These are phyloP conservation scores for Russula dissimulans DNA, from an alignment of 768 basidiomycete species.

Conservation along the genomic window DNA sequence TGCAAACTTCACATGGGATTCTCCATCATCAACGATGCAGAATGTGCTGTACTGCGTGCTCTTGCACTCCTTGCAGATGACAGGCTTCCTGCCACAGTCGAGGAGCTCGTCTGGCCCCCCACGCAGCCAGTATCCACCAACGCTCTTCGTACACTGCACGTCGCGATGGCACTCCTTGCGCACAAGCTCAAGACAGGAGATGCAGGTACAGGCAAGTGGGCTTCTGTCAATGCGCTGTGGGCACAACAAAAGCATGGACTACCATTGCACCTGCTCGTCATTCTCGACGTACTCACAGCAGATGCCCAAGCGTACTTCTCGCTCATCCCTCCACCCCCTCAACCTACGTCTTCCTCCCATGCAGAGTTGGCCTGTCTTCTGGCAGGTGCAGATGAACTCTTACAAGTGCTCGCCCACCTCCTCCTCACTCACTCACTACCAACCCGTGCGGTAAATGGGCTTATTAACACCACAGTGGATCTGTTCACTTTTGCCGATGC, in stretches of 20 bases:
- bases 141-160: constrained; percentile 50
- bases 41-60: constrained; percentile 48
- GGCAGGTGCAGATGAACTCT: constrained; percentile 42
- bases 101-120: constrained; percentile 45
- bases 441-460: constrained; percentile 37
- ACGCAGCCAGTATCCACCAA: constrained; percentile 42
- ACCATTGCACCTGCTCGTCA: constrained; percentile 45
- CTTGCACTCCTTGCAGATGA: constrained; percentile 59
- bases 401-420: constrained; percentile 43
- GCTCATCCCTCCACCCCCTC: constrained; percentile 24
- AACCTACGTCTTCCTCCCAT: constrained; percentile 20
- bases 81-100: constrained; percentile 52
- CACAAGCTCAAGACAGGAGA: constrained; percentile 42
- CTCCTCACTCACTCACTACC: constrained; percentile 40
- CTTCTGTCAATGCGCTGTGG: constrained; percentile 50
- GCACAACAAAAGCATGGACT: constrained; percentile 49
- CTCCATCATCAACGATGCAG: constrained; percentile 51
- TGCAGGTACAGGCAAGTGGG: constrained; percentile 37
- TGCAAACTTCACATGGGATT: constrained; percentile 51
- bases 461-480: constrained; percentile 40
- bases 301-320: constrained; percentile 50
- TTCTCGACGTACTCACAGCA: constrained; percentile 38
- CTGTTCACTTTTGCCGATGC: constrained; percentile 46
- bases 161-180: constrained; percentile 49
- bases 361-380: constrained; percentile 39